These are phyloP conservation scores for Ilyonectria robusta DNA, from an alignment of 2,329 filamentous ascomycete species.

Conservation along the genomic window DNA sequence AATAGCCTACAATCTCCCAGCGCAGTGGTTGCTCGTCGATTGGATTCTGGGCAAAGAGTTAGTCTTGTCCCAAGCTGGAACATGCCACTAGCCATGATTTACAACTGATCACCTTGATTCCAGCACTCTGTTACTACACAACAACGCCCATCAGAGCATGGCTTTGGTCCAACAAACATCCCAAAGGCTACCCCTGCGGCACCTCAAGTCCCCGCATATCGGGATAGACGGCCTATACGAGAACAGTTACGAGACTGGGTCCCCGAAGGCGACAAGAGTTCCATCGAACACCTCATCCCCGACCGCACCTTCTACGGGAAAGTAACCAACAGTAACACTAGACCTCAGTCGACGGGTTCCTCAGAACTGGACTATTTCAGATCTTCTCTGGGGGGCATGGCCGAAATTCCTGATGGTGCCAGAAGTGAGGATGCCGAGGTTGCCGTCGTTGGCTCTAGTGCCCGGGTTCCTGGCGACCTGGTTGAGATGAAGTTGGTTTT, in stretches of 20 bases:
- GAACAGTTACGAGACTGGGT: slow-evolving; percentile 43
- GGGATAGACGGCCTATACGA: slow-evolving; percentile 38
- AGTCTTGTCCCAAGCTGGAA: slow-evolving; percentile 20
- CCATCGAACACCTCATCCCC: slow-evolving; percentile 29
- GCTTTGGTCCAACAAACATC: slow-evolving; percentile 33
- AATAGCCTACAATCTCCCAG: slow-evolving; percentile 26
- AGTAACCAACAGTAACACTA: slow-evolving; percentile 51
- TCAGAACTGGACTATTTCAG: slow-evolving; percentile 50
- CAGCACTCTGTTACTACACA: slow-evolving; percentile 35
- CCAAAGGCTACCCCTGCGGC: slow-evolving; percentile 32
- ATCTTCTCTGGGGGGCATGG: slow-evolving; percentile 41
- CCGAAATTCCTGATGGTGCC: slow-evolving; percentile 47
- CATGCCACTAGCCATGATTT: neutral
- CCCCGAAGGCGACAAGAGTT: slow-evolving; percentile 13
- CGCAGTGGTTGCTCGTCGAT: slow-evolving; percentile 12
- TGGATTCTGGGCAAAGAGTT: slow-evolving; percentile 32
- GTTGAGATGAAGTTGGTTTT: slow-evolving; percentile 61
- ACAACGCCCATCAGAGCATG: slow-evolving; percentile 14
- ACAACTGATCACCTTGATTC: slow-evolving; percentile 6
- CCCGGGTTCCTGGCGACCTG: slow-evolving; percentile 62
- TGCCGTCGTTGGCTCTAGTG: slow-evolving; percentile 44
- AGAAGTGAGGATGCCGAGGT: slow-evolving; percentile 45
- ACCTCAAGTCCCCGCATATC: neutral
- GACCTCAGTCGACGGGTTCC: slow-evolving; percentile 53
- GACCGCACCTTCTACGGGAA: slow-evolving; percentile 46